Percentiles rank a stretch among this genome's conserved stretches.
Evolutionary conservation across 106 monocot species (phyloP).

Genomic region (Apostasia shenzhenica): DNA sequence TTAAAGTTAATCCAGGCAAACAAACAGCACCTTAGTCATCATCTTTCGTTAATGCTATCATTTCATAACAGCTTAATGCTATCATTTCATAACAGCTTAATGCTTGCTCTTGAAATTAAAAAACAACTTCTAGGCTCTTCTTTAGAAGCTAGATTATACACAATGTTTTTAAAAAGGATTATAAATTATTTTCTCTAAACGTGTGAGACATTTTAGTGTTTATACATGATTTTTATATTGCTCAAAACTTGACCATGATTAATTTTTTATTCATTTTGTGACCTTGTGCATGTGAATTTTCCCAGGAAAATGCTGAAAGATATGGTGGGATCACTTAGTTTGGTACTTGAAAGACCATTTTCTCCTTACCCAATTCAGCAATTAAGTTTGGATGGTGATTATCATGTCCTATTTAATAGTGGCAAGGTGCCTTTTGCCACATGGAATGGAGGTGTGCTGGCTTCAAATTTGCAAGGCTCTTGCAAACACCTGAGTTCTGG

Average conservation of each 20-base stretch:
- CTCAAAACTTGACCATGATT: neutral
- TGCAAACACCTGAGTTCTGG: conserved; percentile 52
- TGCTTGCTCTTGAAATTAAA: too few relatives aligned
- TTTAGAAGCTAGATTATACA: too few relatives aligned
- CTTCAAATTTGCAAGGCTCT: conserved; percentile 31
- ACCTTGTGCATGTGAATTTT: conserved; percentile 5
- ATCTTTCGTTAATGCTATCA: too few relatives aligned
- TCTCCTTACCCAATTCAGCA: conserved; percentile 76
- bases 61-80: too few relatives aligned
- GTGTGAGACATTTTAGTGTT: too few relatives aligned
- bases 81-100: too few relatives aligned
- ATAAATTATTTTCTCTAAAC: too few relatives aligned
- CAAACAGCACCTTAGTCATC: too few relatives aligned
- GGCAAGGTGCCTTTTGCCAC: conserved; percentile 65
- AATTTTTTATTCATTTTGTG: neutral
- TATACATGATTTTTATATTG: too few relatives aligned
- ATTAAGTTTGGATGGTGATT: conserved; percentile 41
- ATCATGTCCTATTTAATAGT: conserved; percentile 60
- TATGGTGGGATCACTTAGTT: conserved; percentile 35
- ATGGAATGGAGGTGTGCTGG: conserved; percentile 50
- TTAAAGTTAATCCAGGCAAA: too few relatives aligned
- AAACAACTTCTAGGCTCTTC: too few relatives aligned
- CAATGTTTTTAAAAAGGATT: too few relatives aligned
- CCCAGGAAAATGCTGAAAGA: conserved; percentile 55
- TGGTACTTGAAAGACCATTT: conserved; percentile 87